A percentile compares a stretch with the other conserved stretches of the same genome.
Conservation (phyloP, 1,284 basidiomycete genomes). For the Fomitiporia mediterranea region DNA sequence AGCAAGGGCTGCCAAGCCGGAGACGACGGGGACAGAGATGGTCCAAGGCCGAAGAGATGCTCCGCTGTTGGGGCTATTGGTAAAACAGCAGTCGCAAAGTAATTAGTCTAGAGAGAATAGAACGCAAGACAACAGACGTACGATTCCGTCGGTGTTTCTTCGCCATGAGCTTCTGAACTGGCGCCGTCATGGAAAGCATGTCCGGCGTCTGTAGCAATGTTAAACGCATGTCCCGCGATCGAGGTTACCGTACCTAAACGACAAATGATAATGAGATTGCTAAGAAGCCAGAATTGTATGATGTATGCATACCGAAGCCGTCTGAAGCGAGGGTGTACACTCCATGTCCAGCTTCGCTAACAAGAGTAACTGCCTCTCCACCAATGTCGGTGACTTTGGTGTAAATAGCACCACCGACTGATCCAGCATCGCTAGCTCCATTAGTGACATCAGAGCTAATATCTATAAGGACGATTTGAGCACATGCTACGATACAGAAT, state of each 20-base stretch:
- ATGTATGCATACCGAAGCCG: conserved; percentile 25
- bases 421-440: conserved; percentile 24
- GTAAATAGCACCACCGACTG: conserved; percentile 29
- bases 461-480: conserved; percentile 15
- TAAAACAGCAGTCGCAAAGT: no score
- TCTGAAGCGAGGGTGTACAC: conserved; percentile 48
- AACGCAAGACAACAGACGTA: no score
- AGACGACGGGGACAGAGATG: conserved; percentile 34
- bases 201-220: conserved; percentile 30
- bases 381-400: conserved; percentile 36
- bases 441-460: conserved; percentile 26
- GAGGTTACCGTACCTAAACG: conserved; percentile 40
- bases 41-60: conserved; percentile 18
- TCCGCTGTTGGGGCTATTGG: neutral
- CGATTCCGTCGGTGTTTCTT: neutral
- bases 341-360: conserved; percentile 46
- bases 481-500: neutral
- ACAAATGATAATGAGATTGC: neutral
- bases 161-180: neutral
- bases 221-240: conserved; percentile 48
- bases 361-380: conserved; percentile 35
- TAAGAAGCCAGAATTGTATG: neutral
- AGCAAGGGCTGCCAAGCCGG: conserved; percentile 40
- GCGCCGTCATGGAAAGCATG: conserved; percentile 21
- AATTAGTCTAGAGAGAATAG: no score